Conservation (phyloP, 257 asterid species). For the Penstemon barbatus region DNA sequence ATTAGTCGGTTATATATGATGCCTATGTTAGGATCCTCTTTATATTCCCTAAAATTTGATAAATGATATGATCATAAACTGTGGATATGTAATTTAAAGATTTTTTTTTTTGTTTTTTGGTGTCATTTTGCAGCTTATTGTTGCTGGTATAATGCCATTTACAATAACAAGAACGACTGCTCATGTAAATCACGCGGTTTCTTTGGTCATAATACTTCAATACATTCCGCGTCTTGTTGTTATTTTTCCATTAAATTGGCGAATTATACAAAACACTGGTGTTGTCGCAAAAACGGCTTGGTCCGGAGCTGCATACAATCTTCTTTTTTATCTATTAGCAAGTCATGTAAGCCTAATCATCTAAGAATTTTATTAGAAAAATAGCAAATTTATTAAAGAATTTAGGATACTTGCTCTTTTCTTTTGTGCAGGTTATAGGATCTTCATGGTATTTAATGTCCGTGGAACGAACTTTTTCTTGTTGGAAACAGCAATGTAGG, state of each 20-base stretch:
- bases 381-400: too few relatives aligned
- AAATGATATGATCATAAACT: neutral
- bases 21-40: too few relatives aligned
- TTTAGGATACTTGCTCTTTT: too few relatives aligned
- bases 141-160: constrained; percentile 72
- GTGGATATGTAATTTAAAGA: too few relatives aligned
- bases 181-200: constrained; percentile 61
- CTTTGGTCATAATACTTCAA: constrained; percentile 76
- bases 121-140: constrained; percentile 52
- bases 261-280: constrained; percentile 76
- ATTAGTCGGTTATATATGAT: too few relatives aligned
- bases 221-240: constrained; percentile 75
- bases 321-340: constrained; percentile 70
- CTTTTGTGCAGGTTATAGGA: constrained; percentile 27
- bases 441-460: constrained; percentile 88
- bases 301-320: constrained; percentile 94
- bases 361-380: too few relatives aligned
- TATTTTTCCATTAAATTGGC: constrained; percentile 63
- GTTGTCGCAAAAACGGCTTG: constrained; percentile 83
- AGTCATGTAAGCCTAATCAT: constrained; percentile 61
- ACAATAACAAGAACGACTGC: constrained; percentile 37
- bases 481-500: constrained; percentile 67
- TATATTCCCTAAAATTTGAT: too few relatives aligned
- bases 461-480: constrained; percentile 64
- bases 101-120: neutral